These are phyloP conservation scores for Fraxinus sp. DNA, from an alignment of 305 asterid genomes.

Conservation along the genomic window DNA sequence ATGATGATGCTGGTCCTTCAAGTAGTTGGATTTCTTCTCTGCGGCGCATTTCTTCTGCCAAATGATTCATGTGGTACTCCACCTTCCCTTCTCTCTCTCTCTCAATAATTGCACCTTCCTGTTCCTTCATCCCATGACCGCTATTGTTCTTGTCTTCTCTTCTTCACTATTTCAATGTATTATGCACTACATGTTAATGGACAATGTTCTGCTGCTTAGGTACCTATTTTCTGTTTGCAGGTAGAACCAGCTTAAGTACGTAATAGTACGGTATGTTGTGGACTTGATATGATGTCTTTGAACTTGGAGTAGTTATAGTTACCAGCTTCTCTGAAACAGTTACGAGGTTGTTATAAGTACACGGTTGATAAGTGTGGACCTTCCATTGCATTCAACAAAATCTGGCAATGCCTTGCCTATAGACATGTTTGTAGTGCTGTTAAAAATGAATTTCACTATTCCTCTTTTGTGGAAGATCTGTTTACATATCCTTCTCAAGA, in stretches of 20 bases:
- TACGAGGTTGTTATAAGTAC: constrained; percentile 18
- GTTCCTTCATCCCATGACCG: neutral
- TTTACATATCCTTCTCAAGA: constrained; percentile 42
- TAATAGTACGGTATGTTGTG: constrained; percentile 2
- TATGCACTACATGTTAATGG: neutral
- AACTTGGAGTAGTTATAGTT: constrained; percentile 13
- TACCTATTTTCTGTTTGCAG: constrained; percentile 5
- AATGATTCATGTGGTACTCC: constrained; percentile 45
- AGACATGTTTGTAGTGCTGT: constrained; percentile 23
- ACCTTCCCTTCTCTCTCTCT: constrained; percentile 11
- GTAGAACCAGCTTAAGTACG: neutral
- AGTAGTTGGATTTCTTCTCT: constrained; percentile 89
- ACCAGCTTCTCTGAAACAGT: constrained; percentile 22
- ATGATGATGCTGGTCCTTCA: constrained; percentile 66
- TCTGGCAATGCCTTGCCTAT: constrained; percentile 23
- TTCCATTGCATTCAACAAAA: constrained; percentile 19
- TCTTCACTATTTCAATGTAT: neutral
- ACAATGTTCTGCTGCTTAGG: neutral
- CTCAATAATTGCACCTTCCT: neutral
- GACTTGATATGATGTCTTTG: constrained; percentile 14
- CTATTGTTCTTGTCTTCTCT: constrained; percentile 14
- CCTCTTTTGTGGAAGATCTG: constrained; percentile 38
- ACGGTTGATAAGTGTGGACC: constrained; percentile 20
- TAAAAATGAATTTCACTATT: constrained; percentile 7
- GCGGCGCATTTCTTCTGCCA: constrained; percentile 85